A percentile compares a stretch with the other conserved stretches of the same genome.
Conservation (phyloP, 805 yeast genomes). For the Zygotorulaspora danielsina region DNA sequence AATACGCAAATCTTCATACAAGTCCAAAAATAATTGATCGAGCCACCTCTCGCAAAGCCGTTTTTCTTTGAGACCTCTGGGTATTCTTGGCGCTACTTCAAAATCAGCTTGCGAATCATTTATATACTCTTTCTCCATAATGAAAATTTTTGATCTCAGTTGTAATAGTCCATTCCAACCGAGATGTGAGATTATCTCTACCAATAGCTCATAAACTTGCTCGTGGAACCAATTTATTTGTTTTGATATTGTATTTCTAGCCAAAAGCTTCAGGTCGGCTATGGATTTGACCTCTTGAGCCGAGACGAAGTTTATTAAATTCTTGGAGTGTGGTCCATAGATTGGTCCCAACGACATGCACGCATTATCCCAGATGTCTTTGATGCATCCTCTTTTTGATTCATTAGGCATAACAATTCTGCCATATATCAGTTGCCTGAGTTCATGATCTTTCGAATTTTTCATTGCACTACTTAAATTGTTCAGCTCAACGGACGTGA, state of each 20-base stretch:
- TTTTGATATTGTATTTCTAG: constrained; percentile 30
- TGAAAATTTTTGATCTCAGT: constrained; percentile 65
- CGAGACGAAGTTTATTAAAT: constrained; percentile 31
- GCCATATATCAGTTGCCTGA: constrained; percentile 27
- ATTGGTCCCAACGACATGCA: constrained; percentile 31
- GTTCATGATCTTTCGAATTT: constrained; percentile 25
- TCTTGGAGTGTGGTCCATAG: constrained; percentile 32
- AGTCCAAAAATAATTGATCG: constrained; percentile 33
- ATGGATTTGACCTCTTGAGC: constrained; percentile 30
- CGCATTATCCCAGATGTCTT: constrained; percentile 26
- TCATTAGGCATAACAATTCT: constrained; percentile 33
- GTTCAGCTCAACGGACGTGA: constrained; percentile 27
- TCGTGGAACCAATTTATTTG: constrained; percentile 28
- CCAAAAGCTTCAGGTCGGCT: constrained; percentile 24
- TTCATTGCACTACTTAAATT: constrained; percentile 23
- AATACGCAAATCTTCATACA: constrained; percentile 36
- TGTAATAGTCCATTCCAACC: constrained; percentile 82
- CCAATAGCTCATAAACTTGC: constrained; percentile 63
- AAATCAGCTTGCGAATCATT: constrained; percentile 7
- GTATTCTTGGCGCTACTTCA: constrained; percentile 15
- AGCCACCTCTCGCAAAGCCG: constrained; percentile 36
- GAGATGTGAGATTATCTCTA: constrained; percentile 57
- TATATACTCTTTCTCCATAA: constrained; percentile 69
- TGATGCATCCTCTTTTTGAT: constrained; percentile 22
- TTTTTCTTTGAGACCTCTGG: constrained; percentile 24